A percentile compares a stretch with the other conserved stretches of the same genome.
Conservation (phyloP, 176 grass and related monocot species). For the Typha latifolia region DNA sequence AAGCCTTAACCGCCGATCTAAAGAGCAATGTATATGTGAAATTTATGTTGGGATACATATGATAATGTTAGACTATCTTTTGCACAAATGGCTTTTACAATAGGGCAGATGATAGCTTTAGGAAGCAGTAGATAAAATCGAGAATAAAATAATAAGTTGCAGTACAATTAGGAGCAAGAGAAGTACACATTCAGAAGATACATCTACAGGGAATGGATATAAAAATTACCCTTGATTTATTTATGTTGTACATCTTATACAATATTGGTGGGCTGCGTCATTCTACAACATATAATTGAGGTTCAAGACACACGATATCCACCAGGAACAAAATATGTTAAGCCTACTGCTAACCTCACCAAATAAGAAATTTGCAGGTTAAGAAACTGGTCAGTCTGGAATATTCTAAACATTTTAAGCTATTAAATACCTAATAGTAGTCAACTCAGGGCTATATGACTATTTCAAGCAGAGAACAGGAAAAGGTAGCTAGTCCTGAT, state of each 20-base stretch:
- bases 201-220: neutral
- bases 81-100: neutral
- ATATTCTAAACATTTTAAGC: neutral
- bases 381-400: neutral
- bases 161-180: neutral
- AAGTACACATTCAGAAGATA: neutral
- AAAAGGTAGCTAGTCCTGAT: no score
- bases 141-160: neutral
- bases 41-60: neutral
- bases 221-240: neutral
- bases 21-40: no score
- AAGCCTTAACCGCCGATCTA: no score
- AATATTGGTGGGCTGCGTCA: neutral
- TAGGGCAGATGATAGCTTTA: neutral
- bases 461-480: neutral
- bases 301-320: neutral
- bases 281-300: neutral
- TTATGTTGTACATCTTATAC: neutral
- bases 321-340: neutral
- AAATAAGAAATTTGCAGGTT: neutral
- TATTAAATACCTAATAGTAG: neutral
- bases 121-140: neutral
- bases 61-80: neutral
- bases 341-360: no score
- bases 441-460: neutral